A percentile compares a stretch with the other conserved stretches of the same genome.
Conservation (phyloP, 2,329 filamentous ascomycete species). For the Phaeosphaeriaceae sp. region DNA sequence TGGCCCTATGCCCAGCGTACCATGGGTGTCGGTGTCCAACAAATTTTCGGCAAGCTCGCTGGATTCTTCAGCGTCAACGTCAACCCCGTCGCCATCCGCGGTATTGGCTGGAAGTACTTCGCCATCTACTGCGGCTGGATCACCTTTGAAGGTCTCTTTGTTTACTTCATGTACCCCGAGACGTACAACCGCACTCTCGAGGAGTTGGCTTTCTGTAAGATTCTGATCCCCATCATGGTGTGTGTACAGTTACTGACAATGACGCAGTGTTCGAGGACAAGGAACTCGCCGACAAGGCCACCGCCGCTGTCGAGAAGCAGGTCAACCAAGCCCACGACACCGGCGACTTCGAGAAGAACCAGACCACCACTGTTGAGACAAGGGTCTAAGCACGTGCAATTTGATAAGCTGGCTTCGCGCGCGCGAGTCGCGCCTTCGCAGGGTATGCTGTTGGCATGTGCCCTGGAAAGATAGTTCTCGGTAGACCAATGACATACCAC, state of each 20-base stretch:
- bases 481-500: too few relatives aligned
- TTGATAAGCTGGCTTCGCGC: too few relatives aligned
- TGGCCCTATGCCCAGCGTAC: slow-evolving; percentile 66
- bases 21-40: slow-evolving; percentile 65
- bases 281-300: slow-evolving; percentile 40
- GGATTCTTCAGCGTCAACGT: slow-evolving; percentile 58
- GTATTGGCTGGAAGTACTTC: slow-evolving; percentile 63
- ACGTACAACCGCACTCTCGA: slow-evolving; percentile 63
- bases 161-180: slow-evolving; percentile 68
- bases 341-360: slow-evolving; percentile 18
- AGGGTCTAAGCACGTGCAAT: slow-evolving; percentile 11
- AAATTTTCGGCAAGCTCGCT: slow-evolving; percentile 61
- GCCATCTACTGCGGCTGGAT: slow-evolving; percentile 65
- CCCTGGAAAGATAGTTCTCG: too few relatives aligned
- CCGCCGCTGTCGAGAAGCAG: slow-evolving; percentile 44
- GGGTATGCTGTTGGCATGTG: too few relatives aligned
- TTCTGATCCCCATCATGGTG: accelerated
- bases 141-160: slow-evolving; percentile 59
- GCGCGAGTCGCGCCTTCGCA: too few relatives aligned
- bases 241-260: slow-evolving; percentile 11
- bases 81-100: slow-evolving; percentile 65
- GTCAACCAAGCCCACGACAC: slow-evolving; percentile 28
- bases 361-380: slow-evolving; percentile 28
- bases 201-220: slow-evolving; percentile 63
- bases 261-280: slow-evolving; percentile 45